These are phyloP conservation scores for Nelumbo lutea DNA, from an alignment of 164 flowering plant species.

Conservation along the genomic window DNA sequence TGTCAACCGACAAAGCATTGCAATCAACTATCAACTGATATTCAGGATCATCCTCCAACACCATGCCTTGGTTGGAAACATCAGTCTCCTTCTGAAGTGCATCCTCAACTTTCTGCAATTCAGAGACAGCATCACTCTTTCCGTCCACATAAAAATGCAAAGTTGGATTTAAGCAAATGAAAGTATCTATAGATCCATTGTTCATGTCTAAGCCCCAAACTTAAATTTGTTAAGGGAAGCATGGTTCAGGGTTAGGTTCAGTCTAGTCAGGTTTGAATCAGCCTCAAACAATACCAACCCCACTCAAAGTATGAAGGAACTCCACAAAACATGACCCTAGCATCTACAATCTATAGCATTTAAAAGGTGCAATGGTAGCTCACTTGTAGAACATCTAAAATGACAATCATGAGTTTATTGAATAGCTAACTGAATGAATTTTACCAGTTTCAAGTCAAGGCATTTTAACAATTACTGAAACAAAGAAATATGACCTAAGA, in stretches of 20 bases:
- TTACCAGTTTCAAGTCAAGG: too few relatives aligned
- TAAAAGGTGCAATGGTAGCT: too few relatives aligned
- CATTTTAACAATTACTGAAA: too few relatives aligned
- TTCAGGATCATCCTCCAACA: conserved; percentile 92
- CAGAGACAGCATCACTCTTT: conserved; percentile 5
- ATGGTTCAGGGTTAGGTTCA: too few relatives aligned
- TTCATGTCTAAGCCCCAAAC: not conserved
- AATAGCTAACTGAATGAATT: too few relatives aligned
- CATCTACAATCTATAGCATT: too few relatives aligned
- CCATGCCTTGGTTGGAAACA: conserved; percentile 43
- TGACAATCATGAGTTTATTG: too few relatives aligned
- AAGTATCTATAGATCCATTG: not conserved
- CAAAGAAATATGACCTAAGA: too few relatives aligned
- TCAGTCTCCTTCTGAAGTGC: conserved; percentile 75
- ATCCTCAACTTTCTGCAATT: conserved; percentile 86
- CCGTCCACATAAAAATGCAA: not conserved
- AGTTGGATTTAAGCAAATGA: not conserved
- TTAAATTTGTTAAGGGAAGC: not conserved
- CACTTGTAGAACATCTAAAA: too few relatives aligned
- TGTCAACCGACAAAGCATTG: conserved; percentile 84
- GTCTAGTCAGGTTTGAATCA: too few relatives aligned
- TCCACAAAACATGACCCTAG: too few relatives aligned
- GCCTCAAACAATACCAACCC: too few relatives aligned
- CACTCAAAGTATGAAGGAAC: not conserved
- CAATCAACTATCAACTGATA: conserved; percentile 93